phyloP scores from a whole-genome alignment of 2,329 filamentous ascomycete genomes.

The Hymenotorrendiella dingleyae region DNA sequence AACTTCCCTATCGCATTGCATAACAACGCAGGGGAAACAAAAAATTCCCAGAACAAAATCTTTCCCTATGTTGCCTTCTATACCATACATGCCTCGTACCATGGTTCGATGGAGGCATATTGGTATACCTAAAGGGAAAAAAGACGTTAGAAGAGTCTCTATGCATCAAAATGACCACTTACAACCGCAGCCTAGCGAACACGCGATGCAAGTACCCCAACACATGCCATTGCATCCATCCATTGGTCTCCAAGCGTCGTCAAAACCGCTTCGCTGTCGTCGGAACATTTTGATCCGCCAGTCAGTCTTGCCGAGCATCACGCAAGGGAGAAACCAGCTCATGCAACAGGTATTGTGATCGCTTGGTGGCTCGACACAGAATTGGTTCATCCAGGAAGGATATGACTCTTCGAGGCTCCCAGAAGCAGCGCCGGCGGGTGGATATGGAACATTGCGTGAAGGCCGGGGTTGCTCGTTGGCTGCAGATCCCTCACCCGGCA shows the following conservation, averaged over 20 bases:
- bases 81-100: slow-evolving; percentile 38
- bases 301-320: slow-evolving; percentile 37
- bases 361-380: slow-evolving; percentile 29
- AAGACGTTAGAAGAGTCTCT: too few species aligned
- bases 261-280: slow-evolving; percentile 34
- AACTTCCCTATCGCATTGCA: slow-evolving; percentile 41
- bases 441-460: slow-evolving; percentile 1
- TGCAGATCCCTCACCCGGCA: too few species aligned
- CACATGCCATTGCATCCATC: slow-evolving; percentile 35
- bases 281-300: slow-evolving; percentile 35
- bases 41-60: slow-evolving; percentile 34
- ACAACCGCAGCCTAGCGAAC: not conserved
- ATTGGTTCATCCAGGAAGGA: slow-evolving; percentile 33
- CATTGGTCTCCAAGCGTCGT: slow-evolving; percentile 32
- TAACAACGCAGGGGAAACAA: slow-evolving; percentile 36
- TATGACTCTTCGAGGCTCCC: slow-evolving; percentile 4
- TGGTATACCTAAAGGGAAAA: not conserved
- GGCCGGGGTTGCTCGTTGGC: not conserved
- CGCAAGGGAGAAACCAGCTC: slow-evolving; percentile 37
- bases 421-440: not conserved
- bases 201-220: slow-evolving; percentile 24
- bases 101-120: slow-evolving; percentile 29
- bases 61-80: slow-evolving; percentile 31
- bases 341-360: slow-evolving; percentile 34
- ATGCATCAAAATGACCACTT: too few species aligned